These are phyloP conservation scores for Eimeria acervulina DNA, from an alignment of 169 alveolate species.

Conservation along the genomic window DNA sequence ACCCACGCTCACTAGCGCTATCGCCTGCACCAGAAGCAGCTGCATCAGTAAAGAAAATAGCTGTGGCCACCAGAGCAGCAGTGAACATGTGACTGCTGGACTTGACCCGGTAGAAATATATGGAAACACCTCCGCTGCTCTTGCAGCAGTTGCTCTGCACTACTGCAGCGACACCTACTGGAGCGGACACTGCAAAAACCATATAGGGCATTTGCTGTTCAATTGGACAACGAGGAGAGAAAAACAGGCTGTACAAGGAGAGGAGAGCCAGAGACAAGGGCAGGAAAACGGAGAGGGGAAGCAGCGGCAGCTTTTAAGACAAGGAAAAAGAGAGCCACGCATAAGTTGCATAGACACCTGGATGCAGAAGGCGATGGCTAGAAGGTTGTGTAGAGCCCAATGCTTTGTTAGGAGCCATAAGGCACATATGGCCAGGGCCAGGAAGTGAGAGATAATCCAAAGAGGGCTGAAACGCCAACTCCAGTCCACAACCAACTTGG, in stretches of 20 bases:
- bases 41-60: neutral
- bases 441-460: constrained; percentile 47
- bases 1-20: constrained; percentile 92
- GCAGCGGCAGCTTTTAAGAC: neutral
- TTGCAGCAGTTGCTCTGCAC: neutral
- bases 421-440: constrained; percentile 83
- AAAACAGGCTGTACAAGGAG: neutral
- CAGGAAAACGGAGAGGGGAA: neutral
- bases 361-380: constrained; percentile 94
- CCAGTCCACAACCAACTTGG: constrained; percentile 13
- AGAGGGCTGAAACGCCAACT: constrained; percentile 35
- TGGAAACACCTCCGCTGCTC: neutral
- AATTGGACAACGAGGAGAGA: neutral
- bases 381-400: constrained; percentile 93
- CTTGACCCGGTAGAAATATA: neutral
- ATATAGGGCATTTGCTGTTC: neutral
- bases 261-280: neutral
- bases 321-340: neutral
- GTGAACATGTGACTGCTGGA: neutral
- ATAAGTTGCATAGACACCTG: constrained; percentile 56
- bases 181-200: neutral
- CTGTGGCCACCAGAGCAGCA: neutral
- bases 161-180: neutral
- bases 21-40: constrained; percentile 86
- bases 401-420: constrained; percentile 90